Base-by-base conservation (phyloP, 176 grass and related monocot species). In the Carex cristatella region DNA sequence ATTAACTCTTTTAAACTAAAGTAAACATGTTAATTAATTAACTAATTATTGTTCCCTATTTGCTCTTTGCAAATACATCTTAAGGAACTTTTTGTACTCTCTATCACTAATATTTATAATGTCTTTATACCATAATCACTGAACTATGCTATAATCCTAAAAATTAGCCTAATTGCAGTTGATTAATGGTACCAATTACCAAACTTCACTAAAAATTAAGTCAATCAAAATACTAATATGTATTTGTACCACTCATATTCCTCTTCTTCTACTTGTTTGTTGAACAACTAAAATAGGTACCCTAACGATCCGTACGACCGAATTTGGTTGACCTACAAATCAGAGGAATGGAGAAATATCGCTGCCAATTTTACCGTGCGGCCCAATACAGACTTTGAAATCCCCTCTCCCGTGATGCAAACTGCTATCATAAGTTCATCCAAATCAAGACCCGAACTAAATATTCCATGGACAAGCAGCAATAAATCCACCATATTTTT, bases 241-340 rank as follows among this genome's bases (percentile, higher is more conserved):
- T 54, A 54, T 4, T 4, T 23, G 40, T 55, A 77, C n/a, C 33
- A 49, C 44, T 51, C 27, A 27, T 49, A 77, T 35, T 40, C 0
- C 1, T 72, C 19, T 64, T 64, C n/a, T 53, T 15, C 8, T 53
- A 57, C 31, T 27, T 6, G 4, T 35, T 9, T 23, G 14, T 44
- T 18, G 35, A 49, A 55, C 18, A 37, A 62, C 28, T 80, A 87
- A 53, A 51, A 80, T 69, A 91, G 92, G 87, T 89, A 89, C 58
- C 89, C 87, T 1, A 1, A 67, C 7, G 92, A 94, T 85, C 32
- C 54, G 40, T 84, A 84, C 79, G 89, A 94, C 56, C 62, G 92
- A 13, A 64, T 87, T 13, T 94, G 92, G 85, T 35, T 15, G 0
- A 60, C 53, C 3, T 74, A 61, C 73, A 76, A 11, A 10, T 28